Conservation (phyloP, 2,329 filamentous ascomycete genomes). For the Pyrenochaeta sp. region DNA sequence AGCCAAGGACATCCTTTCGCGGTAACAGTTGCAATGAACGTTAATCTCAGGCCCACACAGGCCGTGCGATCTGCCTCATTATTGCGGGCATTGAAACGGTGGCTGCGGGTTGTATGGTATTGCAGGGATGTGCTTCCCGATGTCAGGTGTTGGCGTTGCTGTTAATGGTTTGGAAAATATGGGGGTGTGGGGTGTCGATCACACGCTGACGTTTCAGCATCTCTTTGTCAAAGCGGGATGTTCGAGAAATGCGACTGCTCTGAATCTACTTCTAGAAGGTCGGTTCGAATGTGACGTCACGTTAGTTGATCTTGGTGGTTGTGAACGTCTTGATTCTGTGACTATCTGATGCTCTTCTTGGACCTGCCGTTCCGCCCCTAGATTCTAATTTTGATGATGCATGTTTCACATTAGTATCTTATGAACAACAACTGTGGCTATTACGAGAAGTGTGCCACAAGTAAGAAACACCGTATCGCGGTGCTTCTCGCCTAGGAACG, state of each 20-base stretch:
- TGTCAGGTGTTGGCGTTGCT: background rate
- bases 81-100: conserved; percentile 5
- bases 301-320: conserved; percentile 2
- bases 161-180: conserved; percentile 7
- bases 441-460: conserved; percentile 36
- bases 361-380: background rate
- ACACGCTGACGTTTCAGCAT: background rate
- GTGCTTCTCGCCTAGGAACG: conserved; percentile 33
- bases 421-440: conserved; percentile 36
- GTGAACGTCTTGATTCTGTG: no score
- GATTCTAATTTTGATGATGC: background rate
- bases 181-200: conserved; percentile 5
- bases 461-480: conserved; percentile 40
- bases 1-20: background rate
- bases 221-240: conserved; percentile 1
- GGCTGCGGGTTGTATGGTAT: background rate
- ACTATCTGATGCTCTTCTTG: conserved; percentile 1
- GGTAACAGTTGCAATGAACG: background rate
- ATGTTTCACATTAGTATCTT: conserved; percentile 27
- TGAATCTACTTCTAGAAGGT: conserved; percentile 3
- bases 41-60: background rate
- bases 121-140: background rate
- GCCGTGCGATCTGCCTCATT: background rate
- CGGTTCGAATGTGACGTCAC: no score
- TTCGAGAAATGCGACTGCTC: background rate